Base-by-base conservation (phyloP, 768 basidiomycete genomes). In the Mycena maculata region DNA sequence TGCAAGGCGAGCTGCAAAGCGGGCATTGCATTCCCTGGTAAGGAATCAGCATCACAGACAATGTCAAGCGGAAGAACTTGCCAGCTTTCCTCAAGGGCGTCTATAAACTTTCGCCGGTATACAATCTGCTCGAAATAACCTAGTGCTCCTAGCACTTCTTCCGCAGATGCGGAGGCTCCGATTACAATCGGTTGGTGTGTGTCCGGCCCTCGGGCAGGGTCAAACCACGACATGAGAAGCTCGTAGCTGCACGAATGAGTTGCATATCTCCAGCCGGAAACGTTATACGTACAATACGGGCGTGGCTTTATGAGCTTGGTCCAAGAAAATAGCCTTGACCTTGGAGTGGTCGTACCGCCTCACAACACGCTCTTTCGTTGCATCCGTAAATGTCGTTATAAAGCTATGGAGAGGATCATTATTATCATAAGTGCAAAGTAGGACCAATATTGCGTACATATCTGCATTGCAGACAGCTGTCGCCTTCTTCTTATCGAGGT, bases 261-360 rank as follows among this genome's bases (percentile, higher is more conserved):
- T 30, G 33, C 18, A 59, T 33, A 15, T 18, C 9, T 33, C 44
- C 22, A 6, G 23, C 25, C 11, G 25, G 22, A 33, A 10, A 27
- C 3, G 11, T 30, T 25, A 45, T 28, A 60, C 64, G 23, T 23
- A 65, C 64, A 49, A 42, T 28, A 18, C 12, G 25, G 30, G 39
- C 11, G 15, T 33, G 18, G 20, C 44, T 12, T 27, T 18, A 11
- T 53, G 41, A 23, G 42, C 50, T 27, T 60, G 42, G 28, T 12
- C 10, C 57, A 65, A 54, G 3, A 65, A 25, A 45, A 60, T 44
- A 31, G 44, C 64, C 39, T 65, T 60, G 18, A 65, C 16, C 10
- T 38, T 31, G 23, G 63, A 59, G n/a, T 38, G 13, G 13, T 53
- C 44, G 33, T 18, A 52, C 11, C 22, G 44, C 6, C 16, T 9